Evolutionary conservation across 2,329 filamentous ascomycete species (phyloP), one percentile per base, ranked within the genome.

Genomic region (Xylariaceae sp.): DNA sequence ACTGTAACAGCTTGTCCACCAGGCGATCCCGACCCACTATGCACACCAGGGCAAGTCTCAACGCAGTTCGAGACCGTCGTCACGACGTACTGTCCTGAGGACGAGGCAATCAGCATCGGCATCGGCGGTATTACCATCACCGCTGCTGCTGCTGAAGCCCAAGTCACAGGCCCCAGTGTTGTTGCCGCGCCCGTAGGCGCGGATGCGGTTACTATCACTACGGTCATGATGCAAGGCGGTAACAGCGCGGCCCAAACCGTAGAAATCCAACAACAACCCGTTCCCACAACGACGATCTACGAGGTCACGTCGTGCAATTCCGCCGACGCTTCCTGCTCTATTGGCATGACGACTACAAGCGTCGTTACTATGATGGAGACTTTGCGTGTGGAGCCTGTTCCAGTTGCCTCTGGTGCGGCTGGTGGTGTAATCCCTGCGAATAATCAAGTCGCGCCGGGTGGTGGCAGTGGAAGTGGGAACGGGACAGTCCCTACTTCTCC

Each of bases 21-120:
- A n/a, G n/a, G n/a, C n/a, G n/a, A n/a, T n/a, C n/a, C n/a, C n/a
- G n/a, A n/a, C n/a, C n/a, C n/a, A n/a, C n/a, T n/a, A n/a, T n/a
- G n/a, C n/a, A 8, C 44, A 17, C 43, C 25, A 2, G 44, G 38
- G 22, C 45, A 52, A 10, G 40, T 55, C 10, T 17, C 43, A 2
- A 61, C 61, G 1, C 45, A 46, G 10, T 48, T 50, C 38, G 49
- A 55, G 21, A 51, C 51, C 4, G 32, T 55, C 32, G 32, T 55
- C 3, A 58, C 59, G 19, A 60, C 60, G 1, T 54, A 54, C 40
- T 60, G 58, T 22, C 47, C 55, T 0, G 54, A 44, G 6, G 38
- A 53, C 21, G 37, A 29, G 35, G 42, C 19, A 5, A n/a, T n/a
- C n/a, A n/a, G n/a, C n/a, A n/a, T n/a, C n/a, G n/a, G n/a, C n/a